Percentiles rank a stretch among this genome's conserved stretches.
Evolutionary conservation across 208 protist species (phyloP).

Genomic region (Wallacemonas sp.): DNA sequence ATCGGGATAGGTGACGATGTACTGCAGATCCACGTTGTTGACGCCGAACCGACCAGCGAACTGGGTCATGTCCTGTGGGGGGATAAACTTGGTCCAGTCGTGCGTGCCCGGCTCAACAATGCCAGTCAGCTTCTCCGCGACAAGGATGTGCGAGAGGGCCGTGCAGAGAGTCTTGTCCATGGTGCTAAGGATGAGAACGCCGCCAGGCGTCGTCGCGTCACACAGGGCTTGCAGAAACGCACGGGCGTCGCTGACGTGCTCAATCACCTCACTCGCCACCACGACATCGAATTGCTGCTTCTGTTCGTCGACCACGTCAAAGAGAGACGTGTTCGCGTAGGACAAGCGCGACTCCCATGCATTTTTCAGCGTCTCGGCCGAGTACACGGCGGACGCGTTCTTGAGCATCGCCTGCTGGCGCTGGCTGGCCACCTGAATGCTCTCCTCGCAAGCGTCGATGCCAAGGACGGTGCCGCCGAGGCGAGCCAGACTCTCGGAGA

Average conservation of each 20-base stretch:
- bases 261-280: slow-evolving; percentile 91
- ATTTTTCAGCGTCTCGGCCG: slow-evolving; percentile 20
- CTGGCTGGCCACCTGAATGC: slow-evolving; percentile 67
- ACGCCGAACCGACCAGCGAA: slow-evolving; percentile 51
- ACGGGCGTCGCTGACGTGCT: slow-evolving; percentile 90
- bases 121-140: slow-evolving; percentile 87
- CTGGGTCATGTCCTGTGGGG: slow-evolving; percentile 67
- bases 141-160: slow-evolving; percentile 70
- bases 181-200: slow-evolving; percentile 90
- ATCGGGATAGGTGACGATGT: slow-evolving; percentile 73
- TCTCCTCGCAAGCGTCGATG: slow-evolving; percentile 89
- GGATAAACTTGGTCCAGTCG: slow-evolving; percentile 92
- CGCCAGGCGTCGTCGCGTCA: slow-evolving; percentile 81
- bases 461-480: slow-evolving; percentile 88
- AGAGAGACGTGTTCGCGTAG: slow-evolving; percentile 35
- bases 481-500: slow-evolving; percentile 85
- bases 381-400: slow-evolving; percentile 16
- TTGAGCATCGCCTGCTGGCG: slow-evolving; percentile 32
- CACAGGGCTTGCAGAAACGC: slow-evolving; percentile 82
- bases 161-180: slow-evolving; percentile 89
- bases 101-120: slow-evolving; percentile 88
- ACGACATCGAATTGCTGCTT: slow-evolving; percentile 85
- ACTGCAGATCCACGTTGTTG: slow-evolving; percentile 60
- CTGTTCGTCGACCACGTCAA: slow-evolving; percentile 48
- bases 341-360: slow-evolving; percentile 8